phyloP scores from a whole-genome alignment of 208 protist species.

The Acanthamoeba healyi region DNA sequence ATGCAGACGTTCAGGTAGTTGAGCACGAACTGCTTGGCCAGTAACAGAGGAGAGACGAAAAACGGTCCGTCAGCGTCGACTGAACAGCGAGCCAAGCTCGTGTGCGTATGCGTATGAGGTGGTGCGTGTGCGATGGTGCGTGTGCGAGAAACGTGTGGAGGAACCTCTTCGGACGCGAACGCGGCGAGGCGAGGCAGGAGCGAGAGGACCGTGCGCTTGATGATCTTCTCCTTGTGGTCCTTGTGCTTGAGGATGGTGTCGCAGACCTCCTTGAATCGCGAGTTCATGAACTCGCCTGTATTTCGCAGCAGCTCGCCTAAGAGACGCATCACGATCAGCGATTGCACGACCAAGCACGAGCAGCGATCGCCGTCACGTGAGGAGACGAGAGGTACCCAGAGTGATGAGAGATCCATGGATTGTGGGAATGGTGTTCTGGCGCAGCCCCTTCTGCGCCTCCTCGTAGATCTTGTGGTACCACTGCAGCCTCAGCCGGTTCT shows the following conservation, averaged over 20 bases:
- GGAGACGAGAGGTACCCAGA: too few relatives aligned
- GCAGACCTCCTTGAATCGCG: slow-evolving; percentile 83
- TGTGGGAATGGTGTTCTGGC: slow-evolving; percentile 71
- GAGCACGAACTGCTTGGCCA: slow-evolving; percentile 15
- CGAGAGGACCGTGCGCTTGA: slow-evolving; percentile 85
- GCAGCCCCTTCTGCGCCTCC: slow-evolving; percentile 85
- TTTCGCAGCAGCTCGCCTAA: slow-evolving; percentile 86
- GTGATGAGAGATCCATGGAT: slow-evolving; percentile 89
- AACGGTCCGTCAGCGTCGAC: background rate
- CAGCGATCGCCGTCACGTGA: too few relatives aligned
- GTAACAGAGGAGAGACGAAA: background rate
- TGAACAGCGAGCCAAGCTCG: too few relatives aligned
- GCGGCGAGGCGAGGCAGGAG: slow-evolving; percentile 85
- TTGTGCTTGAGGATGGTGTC: slow-evolving; percentile 85
- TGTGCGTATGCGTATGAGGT: too few relatives aligned
- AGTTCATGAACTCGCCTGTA: slow-evolving; percentile 80
- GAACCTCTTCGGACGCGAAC: slow-evolving; percentile 82
- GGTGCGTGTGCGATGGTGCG: too few relatives aligned
- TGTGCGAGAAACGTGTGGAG: too few relatives aligned
- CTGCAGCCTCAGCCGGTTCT: slow-evolving; percentile 81
- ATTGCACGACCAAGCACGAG: too few relatives aligned
- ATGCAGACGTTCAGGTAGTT: slow-evolving; percentile 77
- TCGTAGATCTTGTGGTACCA: slow-evolving; percentile 90
- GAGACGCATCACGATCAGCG: too few relatives aligned
- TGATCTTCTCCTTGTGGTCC: slow-evolving; percentile 80